phyloP scores from a whole-genome alignment of 805 yeast genomes.

The Metschnikowia gruessii region DNA sequence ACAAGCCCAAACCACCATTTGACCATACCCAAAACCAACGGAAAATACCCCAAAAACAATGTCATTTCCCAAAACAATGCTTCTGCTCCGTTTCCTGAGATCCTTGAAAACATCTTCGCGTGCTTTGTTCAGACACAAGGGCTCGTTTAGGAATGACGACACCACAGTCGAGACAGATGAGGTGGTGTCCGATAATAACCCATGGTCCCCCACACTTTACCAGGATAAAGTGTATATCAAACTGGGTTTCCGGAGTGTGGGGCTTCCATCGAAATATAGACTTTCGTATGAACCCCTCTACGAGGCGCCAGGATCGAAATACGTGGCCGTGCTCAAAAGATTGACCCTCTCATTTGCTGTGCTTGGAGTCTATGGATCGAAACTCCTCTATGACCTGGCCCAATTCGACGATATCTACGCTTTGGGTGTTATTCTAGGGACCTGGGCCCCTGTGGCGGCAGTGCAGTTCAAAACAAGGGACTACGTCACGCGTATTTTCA shows the following conservation, averaged over 20 bases:
- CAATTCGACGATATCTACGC: slow-evolving; percentile 52
- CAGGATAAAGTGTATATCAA: slow-evolving; percentile 44
- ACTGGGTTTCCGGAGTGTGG: slow-evolving; percentile 36
- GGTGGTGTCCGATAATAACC: slow-evolving; percentile 40
- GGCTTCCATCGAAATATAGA: slow-evolving; percentile 51
- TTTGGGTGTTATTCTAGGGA: slow-evolving; percentile 39
- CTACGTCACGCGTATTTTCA: slow-evolving; percentile 67
- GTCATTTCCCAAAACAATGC: neutral
- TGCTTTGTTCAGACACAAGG: slow-evolving; percentile 16
- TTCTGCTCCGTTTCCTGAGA: slow-evolving; percentile 12
- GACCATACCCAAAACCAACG: neutral
- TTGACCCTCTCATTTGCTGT: slow-evolving; percentile 59
- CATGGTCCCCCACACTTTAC: slow-evolving; percentile 45
- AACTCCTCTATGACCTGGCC: slow-evolving; percentile 52
- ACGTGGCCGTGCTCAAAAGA: slow-evolving; percentile 61
- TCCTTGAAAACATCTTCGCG: slow-evolving; percentile 10
- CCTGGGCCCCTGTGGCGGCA: slow-evolving; percentile 55
- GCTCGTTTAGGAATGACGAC: slow-evolving; percentile 26
- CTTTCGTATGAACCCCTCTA: slow-evolving; percentile 62
- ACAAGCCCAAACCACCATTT: too few relatives aligned
- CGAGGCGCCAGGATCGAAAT: slow-evolving; percentile 58
- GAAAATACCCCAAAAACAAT: neutral
- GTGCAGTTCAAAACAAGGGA: slow-evolving; percentile 54
- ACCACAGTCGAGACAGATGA: slow-evolving; percentile 42
- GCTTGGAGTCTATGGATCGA: slow-evolving; percentile 61